Percentiles rank a stretch among this genome's conserved stretches.
Evolutionary conservation across 129 eudicot species (phyloP).

Genomic region (Saussurea involucrata): DNA sequence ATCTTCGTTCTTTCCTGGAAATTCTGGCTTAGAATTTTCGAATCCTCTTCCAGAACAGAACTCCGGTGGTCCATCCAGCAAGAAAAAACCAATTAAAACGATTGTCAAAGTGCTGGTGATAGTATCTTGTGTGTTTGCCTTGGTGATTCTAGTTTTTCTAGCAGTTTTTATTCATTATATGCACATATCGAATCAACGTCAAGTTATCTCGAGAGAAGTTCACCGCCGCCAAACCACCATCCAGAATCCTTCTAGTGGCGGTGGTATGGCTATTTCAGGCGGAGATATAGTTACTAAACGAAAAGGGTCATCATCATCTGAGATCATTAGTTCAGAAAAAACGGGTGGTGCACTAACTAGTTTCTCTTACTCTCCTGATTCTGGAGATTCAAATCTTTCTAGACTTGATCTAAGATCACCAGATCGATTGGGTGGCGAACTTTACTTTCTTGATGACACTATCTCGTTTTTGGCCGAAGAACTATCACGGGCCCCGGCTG

Average conservation of each 20-base stretch:
- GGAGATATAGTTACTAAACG: slow-evolving; percentile 57
- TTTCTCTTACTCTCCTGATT: slow-evolving; percentile 93
- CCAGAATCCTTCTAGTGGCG: slow-evolving; percentile 26
- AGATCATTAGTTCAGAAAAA: slow-evolving; percentile 68
- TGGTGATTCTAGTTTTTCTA: slow-evolving; percentile 64
- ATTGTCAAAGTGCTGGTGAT: slow-evolving; percentile 59
- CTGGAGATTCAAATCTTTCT: slow-evolving; percentile 78
- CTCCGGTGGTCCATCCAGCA: slow-evolving; percentile 22
- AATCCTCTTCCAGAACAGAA: slow-evolving; percentile 63
- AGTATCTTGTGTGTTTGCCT: slow-evolving; percentile 62
- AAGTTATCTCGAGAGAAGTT: slow-evolving; percentile 41
- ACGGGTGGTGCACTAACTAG: slow-evolving; percentile 51
- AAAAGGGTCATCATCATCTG: slow-evolving; percentile 70
- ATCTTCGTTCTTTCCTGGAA: slow-evolving; percentile 88
- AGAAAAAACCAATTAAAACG: slow-evolving; percentile 52
- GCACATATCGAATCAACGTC: slow-evolving; percentile 52
- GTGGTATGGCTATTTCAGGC: slow-evolving; percentile 55
- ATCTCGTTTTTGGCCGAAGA: slow-evolving; percentile 87
- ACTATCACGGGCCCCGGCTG: slow-evolving; percentile 92
- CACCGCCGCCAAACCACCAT: slow-evolving; percentile 35
- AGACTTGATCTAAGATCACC: slow-evolving; percentile 86
- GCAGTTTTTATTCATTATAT: slow-evolving; percentile 62
- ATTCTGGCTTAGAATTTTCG: slow-evolving; percentile 67
- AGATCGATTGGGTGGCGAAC: slow-evolving; percentile 85
- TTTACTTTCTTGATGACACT: slow-evolving; percentile 86